phyloP scores from a whole-genome alignment of 176 grass and related monocot species.

The Chrysopogon serrulatus region DNA sequence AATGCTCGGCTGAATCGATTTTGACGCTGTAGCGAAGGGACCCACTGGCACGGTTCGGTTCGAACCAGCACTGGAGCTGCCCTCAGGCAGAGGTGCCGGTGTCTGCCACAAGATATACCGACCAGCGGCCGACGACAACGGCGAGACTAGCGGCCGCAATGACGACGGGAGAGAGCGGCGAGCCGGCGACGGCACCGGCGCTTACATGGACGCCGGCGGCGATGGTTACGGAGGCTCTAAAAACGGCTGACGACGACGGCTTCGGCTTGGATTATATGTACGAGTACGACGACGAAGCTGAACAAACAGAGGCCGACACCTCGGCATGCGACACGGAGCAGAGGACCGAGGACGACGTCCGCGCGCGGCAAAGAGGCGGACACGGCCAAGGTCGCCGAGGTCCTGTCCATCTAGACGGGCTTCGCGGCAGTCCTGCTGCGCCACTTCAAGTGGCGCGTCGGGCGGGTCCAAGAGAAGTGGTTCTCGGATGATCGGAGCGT shows the following conservation, averaged over 20 bases:
- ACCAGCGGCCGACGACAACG: too few species aligned
- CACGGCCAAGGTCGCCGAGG: neutral
- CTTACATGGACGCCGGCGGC: too few species aligned
- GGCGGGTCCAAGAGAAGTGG: conserved; percentile 8
- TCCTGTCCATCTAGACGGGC: neutral
- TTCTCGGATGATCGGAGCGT: conserved; percentile 9
- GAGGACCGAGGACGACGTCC: neutral
- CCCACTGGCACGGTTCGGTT: too few species aligned
- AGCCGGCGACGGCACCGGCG: too few species aligned
- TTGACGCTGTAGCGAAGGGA: too few species aligned
- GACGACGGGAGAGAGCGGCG: accelerated
- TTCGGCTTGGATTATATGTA: neutral
- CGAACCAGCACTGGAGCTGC: too few species aligned
- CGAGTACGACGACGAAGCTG: neutral
- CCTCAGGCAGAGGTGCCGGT: too few species aligned
- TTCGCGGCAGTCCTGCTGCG: neutral
- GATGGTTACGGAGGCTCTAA: too few species aligned
- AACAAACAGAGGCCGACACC: neutral
- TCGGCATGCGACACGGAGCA: neutral
- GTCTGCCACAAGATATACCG: too few species aligned
- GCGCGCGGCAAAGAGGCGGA: neutral
- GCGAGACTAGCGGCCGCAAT: too few species aligned
- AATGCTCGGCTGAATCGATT: too few species aligned
- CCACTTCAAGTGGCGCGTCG: neutral
- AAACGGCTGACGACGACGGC: neutral